Evolutionary conservation across 495 filamentous ascomycete species (phyloP), one percentile per base, ranked within the genome.

Genomic region (Hamigera avellanea): DNA sequence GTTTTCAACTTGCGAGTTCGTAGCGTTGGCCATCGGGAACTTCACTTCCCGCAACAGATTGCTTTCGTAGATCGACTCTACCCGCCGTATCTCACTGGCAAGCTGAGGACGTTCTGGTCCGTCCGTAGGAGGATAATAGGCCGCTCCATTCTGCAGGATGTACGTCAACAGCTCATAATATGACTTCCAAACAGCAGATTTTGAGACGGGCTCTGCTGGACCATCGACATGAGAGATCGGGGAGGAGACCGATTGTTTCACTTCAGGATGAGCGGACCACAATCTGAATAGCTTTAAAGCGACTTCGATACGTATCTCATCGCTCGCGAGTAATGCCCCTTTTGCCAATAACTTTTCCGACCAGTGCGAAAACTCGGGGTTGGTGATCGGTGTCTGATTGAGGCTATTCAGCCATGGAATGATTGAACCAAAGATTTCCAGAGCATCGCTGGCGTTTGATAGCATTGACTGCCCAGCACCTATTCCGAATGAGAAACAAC

Each of bases 21-120:
- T 53, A 42, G 86, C 72, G 31, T 79, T 78, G 1, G 91, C 93
- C 46, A 73, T 80, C 4, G 91, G 91, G 48, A 96, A 98, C 29
- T 68, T 64, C 1, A 80, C 78, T 50, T 89, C 81, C 39, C 70
- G 68, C 10, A 87, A 69, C 28, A 94, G 57, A 4, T 81, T 57
- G n/a, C 59, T 62, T 52, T 91, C 84, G 45, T 83, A 91, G 7
- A 73, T 70, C 2, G 66, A 57, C 53, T 94, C 84, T 1, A 87
- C 76, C 32, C 69, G 74, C 43, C 82, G 79, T 35, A 94, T 43
- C 53, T 93, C 86, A 10, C 65, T 66, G 32, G 75, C 61, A 42
- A 87, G 72, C 45, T 83, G 81, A 15, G 73, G 63, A 40, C 73
- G 72, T 8, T 72, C 68, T 8, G 55, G 47, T n/a, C 52, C 54